Evolutionary conservation across 2,329 filamentous ascomycete species (phyloP).

Genomic region (Trichoderma atroviride): DNA sequence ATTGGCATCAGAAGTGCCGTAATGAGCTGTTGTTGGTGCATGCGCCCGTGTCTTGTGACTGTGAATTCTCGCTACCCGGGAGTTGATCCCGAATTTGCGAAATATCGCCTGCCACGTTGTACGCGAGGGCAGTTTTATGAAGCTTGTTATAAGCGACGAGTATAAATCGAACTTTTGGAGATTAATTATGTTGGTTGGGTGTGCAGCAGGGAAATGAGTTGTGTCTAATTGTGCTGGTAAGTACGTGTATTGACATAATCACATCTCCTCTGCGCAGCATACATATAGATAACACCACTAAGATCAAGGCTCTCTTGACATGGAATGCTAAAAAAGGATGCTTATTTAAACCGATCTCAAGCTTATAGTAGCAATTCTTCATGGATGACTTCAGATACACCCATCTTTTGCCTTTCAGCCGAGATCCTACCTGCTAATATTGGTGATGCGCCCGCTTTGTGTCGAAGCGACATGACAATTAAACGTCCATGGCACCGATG

Average conservation of each 20-base stretch:
- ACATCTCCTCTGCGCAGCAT: not conserved
- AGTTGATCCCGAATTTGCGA: not conserved
- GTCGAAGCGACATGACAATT: not conserved
- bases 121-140: not conserved
- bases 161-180: not conserved
- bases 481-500: not conserved
- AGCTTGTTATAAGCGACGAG: not conserved
- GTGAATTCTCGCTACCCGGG: not conserved
- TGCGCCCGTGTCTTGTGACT: not conserved
- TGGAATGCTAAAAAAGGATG: not conserved
- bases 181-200: not conserved
- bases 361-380: not conserved
- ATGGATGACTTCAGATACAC: not conserved
- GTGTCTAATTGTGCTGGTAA: not conserved
- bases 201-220: not conserved
- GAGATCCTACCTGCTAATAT: not conserved
- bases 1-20: not conserved
- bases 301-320: not conserved
- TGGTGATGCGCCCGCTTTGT: not conserved
- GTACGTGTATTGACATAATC: not conserved
- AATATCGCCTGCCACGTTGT: constrained; percentile 2
- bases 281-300: not conserved
- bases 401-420: not conserved
- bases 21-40: not conserved
- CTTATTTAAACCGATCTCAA: not conserved